A percentile compares a stretch with the other conserved stretches of the same genome.
phyloP scores from a whole-genome alignment of 768 basidiomycete species.

The Collybia sp. region DNA sequence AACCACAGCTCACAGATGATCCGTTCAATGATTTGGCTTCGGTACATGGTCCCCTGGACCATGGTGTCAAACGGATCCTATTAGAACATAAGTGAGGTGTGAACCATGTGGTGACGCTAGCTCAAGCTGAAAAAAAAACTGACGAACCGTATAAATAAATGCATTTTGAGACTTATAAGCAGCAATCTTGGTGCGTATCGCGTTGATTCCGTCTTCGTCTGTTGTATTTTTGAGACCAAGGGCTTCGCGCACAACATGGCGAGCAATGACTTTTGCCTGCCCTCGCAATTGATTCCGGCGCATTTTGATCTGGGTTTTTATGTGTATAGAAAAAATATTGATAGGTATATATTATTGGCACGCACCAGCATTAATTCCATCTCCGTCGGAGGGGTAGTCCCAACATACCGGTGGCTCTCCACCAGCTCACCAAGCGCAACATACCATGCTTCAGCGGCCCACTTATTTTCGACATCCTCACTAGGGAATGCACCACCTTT shows the following conservation, averaged over 20 bases:
- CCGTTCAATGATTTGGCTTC: neutral
- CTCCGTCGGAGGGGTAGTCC: neutral
- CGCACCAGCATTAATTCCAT: neutral
- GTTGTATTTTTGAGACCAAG: neutral
- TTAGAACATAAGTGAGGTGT: neutral
- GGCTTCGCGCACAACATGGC: neutral
- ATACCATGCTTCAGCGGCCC: neutral
- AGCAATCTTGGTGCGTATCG: neutral
- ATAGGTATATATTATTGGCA: neutral
- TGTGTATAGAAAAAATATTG: neutral
- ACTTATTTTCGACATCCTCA: neutral
- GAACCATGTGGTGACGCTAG: neutral
- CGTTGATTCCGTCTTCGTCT: neutral
- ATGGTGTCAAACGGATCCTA: no score
- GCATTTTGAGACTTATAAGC: neutral
- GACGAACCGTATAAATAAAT: neutral
- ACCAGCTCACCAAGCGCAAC: neutral
- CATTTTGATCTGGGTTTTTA: neutral
- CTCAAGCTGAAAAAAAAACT: neutral
- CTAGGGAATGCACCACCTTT: neutral
- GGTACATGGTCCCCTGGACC: neutral
- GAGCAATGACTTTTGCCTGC: neutral
- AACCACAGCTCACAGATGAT: neutral
- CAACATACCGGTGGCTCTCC: neutral
- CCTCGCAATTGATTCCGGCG: neutral